phyloP scores from a whole-genome alignment of 176 grass and related monocot genomes.

The Oryza longistaminata region DNA sequence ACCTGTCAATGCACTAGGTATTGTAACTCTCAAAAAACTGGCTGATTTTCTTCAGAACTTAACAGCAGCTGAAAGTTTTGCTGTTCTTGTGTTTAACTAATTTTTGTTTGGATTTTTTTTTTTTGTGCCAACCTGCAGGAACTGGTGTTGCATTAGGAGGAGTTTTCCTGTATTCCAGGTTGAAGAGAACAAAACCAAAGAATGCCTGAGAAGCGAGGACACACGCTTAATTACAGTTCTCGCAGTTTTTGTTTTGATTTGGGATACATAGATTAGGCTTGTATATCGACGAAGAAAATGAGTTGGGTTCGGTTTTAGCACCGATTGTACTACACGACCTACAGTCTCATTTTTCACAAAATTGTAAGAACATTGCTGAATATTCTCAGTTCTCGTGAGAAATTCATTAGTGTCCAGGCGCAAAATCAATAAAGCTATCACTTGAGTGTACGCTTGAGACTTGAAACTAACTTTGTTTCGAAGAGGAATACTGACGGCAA shows the following conservation, averaged over 20 bases:
- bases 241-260: neutral
- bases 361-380: neutral
- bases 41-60: too few species aligned
- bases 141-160: slow-evolving; percentile 62
- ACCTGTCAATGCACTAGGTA: slow-evolving; percentile 58
- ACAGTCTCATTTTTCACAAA: neutral
- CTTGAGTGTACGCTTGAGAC: neutral
- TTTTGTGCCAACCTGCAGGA: slow-evolving; percentile 28
- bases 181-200: slow-evolving; percentile 53
- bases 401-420: neutral
- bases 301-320: neutral
- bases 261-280: neutral
- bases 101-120: neutral
- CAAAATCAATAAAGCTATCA: neutral
- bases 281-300: neutral
- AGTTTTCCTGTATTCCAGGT: slow-evolving; percentile 65
- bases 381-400: neutral
- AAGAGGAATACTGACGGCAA: neutral
- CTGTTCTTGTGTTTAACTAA: neutral
- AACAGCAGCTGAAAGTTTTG: neutral
- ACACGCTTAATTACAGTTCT: neutral
- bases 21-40: slow-evolving; percentile 33
- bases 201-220: slow-evolving; percentile 12
- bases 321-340: slow-evolving; percentile 29
- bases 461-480: too few species aligned